Percentiles rank a stretch among this genome's conserved stretches.
Conservation (phyloP, 176 grass and related monocot species). For the Dendrocalamus sinicus region DNA sequence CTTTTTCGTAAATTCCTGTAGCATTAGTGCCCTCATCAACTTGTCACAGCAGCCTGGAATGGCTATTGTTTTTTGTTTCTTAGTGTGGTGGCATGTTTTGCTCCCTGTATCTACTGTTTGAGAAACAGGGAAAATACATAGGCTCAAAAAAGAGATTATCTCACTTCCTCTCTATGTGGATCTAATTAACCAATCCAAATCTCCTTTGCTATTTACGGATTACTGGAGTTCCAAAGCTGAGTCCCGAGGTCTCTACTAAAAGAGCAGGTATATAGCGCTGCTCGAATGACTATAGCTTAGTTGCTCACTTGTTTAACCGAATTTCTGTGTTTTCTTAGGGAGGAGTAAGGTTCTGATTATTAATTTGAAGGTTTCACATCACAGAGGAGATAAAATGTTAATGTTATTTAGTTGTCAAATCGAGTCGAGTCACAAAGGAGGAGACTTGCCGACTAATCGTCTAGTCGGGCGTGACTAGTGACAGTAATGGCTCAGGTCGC, state of each 20-base stretch:
- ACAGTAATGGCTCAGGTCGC: too few species aligned
- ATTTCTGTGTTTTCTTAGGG: slow-evolving; percentile 27
- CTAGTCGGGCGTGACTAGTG: too few species aligned
- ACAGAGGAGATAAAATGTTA: slow-evolving; percentile 49
- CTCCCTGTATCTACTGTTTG: neutral
- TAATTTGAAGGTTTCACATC: slow-evolving; percentile 61
- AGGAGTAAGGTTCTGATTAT: slow-evolving; percentile 34
- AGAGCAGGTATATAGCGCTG: slow-evolving; percentile 54
- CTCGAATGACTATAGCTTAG: slow-evolving; percentile 20
- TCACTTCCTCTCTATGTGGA: neutral
- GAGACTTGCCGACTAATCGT: too few species aligned
- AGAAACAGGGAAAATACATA: neutral
- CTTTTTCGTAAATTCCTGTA: neutral
- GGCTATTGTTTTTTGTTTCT: neutral
- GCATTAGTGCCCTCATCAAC: neutral
- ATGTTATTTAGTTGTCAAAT: too few species aligned
- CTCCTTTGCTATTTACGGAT: slow-evolving; percentile 49
- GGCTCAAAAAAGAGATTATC: neutral
- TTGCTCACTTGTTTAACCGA: neutral
- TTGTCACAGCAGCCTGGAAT: neutral
- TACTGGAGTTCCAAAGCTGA: slow-evolving; percentile 46
- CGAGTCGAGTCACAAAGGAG: too few species aligned
- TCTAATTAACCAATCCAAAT: slow-evolving; percentile 15
- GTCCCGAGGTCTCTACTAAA: slow-evolving; percentile 55
- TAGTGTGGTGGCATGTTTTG: slow-evolving; percentile 6